Evolutionary conservation across 306 rosid species (phyloP), one percentile per base, ranked within the genome.

Genomic region (Castanospermum australe): DNA sequence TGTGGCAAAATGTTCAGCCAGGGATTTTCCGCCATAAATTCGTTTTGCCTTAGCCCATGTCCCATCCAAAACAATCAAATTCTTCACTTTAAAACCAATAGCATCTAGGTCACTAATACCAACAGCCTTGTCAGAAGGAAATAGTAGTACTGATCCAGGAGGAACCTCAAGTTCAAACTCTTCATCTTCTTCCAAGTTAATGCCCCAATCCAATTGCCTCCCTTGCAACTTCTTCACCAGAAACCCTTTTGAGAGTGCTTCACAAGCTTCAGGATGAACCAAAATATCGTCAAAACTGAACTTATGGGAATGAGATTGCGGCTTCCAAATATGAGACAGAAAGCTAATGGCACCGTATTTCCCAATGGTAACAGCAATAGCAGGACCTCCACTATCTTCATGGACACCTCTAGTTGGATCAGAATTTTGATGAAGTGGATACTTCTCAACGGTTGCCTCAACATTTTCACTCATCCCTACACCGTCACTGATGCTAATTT

Each of bases 11-110:
- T 67, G 51, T 81, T 85, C 79, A 94, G 60, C 98, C 97, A 94
- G 57, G 94, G 94, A 76, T 92, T 94, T 67, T 94, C 97, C 24
- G n/a, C 82, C 74, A 68, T 94, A 91, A 73, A 94, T 81, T 78
- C 97, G 89, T 74, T 73, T 94, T 22, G 98, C 98, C 89, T 94
- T 94, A 5, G 98, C 86, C 98, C 98, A 92, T 52, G 97, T 94
- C 69, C 97, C 96, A 83, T 94, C 97, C 59, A 89, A 71, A 39
- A 94, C 93, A 64, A 92, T 90, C 92, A 92, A 75, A 76, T 90
- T 87, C 85, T 80, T 88, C 67, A 94, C 90, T 78, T 84, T 62
- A 22, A 82, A 71, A 70, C 84, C 85, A 77, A 72, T 63, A 59
- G 67, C 84, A 71, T 83, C 75, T 12, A 88, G 73, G 13, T 82